Evolutionary conservation across 768 basidiomycete genomes (phyloP).

Genomic region (Mycena belliarum): DNA sequence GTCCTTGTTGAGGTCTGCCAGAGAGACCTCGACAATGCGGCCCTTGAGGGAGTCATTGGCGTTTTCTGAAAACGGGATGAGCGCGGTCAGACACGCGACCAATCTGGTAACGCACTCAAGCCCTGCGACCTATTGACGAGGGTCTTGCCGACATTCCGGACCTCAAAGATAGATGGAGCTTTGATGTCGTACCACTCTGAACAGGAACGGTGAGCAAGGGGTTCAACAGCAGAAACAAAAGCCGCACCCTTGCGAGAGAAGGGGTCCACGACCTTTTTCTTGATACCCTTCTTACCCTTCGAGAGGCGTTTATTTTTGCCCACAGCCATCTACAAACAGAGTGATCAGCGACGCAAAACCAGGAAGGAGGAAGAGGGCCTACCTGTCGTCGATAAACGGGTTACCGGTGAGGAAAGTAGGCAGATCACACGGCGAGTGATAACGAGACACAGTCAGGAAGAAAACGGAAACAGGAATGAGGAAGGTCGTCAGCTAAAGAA

Average conservation of each 20-base stretch:
- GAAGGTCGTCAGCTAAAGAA: too few species aligned
- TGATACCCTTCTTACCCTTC: conserved; percentile 98
- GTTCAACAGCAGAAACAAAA: neutral
- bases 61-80: conserved; percentile 64
- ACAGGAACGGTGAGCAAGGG: conserved; percentile 1
- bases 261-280: conserved; percentile 99
- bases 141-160: conserved; percentile 96
- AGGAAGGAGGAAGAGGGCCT: too few species aligned
- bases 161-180: conserved; percentile 97
- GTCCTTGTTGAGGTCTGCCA: conserved; percentile 98
- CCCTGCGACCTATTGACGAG: conserved; percentile 97
- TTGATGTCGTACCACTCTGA: conserved; percentile 99
- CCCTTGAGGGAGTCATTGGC: conserved; percentile 98
- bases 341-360: too few species aligned
- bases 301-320: conserved; percentile 90
- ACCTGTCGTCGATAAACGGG: too few species aligned
- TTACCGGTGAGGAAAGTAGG: too few species aligned
- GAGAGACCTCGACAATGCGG: conserved; percentile 93
- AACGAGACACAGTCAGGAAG: too few species aligned
- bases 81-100: neutral
- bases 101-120: conserved; percentile 71
- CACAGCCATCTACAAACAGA: too few species aligned
- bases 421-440: too few species aligned
- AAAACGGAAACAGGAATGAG: too few species aligned
- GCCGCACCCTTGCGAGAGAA: conserved; percentile 95